Percentiles rank a stretch among this genome's conserved stretches.
Conservation (phyloP, 148 eudicot species). For the Fagopyrum homotropicum region DNA sequence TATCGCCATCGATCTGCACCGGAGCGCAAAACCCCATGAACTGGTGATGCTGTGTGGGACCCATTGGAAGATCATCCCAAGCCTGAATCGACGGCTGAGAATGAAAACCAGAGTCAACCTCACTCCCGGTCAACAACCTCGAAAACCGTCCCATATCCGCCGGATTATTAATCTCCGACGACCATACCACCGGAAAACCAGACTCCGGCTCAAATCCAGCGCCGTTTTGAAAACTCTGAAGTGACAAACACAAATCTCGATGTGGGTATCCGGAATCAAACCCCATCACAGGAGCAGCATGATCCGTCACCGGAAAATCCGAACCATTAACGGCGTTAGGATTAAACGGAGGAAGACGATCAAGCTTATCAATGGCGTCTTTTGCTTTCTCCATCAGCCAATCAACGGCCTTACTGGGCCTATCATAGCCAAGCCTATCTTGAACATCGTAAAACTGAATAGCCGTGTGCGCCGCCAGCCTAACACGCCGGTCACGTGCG, state of each 20-base stretch:
- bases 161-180: not conserved
- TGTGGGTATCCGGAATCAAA: slow-evolving; percentile 23
- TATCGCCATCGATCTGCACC: slow-evolving; percentile 11
- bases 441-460: slow-evolving; percentile 43
- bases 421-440: slow-evolving; percentile 35
- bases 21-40: slow-evolving; percentile 34
- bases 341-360: slow-evolving; percentile 33
- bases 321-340: slow-evolving; percentile 17
- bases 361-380: slow-evolving; percentile 30
- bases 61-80: slow-evolving; percentile 16
- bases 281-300: slow-evolving; percentile 9
- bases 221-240: slow-evolving; percentile 26
- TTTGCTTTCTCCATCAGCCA: slow-evolving; percentile 37
- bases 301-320: not conserved
- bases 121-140: slow-evolving; percentile 25
- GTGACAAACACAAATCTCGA: slow-evolving; percentile 35
- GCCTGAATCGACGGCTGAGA: slow-evolving; percentile 15
- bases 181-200: slow-evolving; percentile 20
- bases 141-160: slow-evolving; percentile 31
- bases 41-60: slow-evolving; percentile 16
- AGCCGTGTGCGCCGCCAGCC: slow-evolving; percentile 40
- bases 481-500: slow-evolving; percentile 34
- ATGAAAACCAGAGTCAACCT: slow-evolving; percentile 25
- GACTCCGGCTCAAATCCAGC: slow-evolving; percentile 9
- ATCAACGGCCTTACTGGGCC: slow-evolving; percentile 44